These are phyloP conservation scores for Fragilariopsis cylindrus DNA, from an alignment of 108 stramenopile genomes.

Conservation along the genomic window DNA sequence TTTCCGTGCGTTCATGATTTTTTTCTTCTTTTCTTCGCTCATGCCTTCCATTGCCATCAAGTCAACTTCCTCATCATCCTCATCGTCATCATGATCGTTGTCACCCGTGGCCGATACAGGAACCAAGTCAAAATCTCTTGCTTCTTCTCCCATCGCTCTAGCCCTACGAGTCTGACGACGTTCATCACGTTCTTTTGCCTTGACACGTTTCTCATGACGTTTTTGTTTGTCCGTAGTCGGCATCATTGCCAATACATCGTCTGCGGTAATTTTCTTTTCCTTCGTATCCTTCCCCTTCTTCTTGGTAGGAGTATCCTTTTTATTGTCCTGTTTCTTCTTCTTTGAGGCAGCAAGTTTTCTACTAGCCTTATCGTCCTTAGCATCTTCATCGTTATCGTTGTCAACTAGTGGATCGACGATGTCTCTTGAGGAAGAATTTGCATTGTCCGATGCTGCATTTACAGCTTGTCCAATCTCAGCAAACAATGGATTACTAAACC, in stretches of 20 bases:
- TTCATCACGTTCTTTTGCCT: conserved; percentile 88
- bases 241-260: conserved; percentile 85
- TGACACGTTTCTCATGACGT: conserved; percentile 93
- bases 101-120: conserved; percentile 54
- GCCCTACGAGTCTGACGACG: conserved; percentile 76
- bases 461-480: conserved; percentile 74
- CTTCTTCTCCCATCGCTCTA: conserved; percentile 59
- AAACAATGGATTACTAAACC: conserved; percentile 95
- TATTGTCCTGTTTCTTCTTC: conserved; percentile 12
- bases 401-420: conserved; percentile 28
- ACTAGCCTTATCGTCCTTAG: conserved; percentile 49
- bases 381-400: conserved; percentile 24
- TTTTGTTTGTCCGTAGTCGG: conserved; percentile 97
- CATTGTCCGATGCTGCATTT: conserved; percentile 36
- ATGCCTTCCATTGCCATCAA: conserved; percentile 52
- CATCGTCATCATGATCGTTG: conserved; percentile 47
- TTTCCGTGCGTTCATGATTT: conserved; percentile 73
- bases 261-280: conserved; percentile 57
- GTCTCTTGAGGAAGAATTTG: conserved; percentile 16
- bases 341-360: conserved; percentile 18
- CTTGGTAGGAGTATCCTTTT: conserved; percentile 34
- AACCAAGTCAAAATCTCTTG: conserved; percentile 73
- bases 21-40: conserved; percentile 70
- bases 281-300: conserved; percentile 29
- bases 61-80: conserved; percentile 32